Evolutionary conservation across 306 rosid genomes (phyloP), one percentile per base, ranked within the genome.

Genomic region (Malus sieversii): DNA sequence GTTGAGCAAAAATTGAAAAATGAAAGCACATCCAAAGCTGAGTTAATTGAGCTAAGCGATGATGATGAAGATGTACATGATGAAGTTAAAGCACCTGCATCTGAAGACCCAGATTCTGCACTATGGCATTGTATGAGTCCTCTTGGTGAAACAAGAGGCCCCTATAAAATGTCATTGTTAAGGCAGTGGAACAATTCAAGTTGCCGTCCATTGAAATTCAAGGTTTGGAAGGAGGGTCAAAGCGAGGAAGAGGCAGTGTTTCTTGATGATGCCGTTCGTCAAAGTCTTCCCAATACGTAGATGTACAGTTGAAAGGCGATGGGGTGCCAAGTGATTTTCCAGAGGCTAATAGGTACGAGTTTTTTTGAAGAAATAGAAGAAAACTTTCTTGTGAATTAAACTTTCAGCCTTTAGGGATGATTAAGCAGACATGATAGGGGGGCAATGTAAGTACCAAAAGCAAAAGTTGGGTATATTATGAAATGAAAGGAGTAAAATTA

Each of bases 181-280:
- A 88, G 85, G 84, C 75, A 25, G 13, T 88, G 91, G 91, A 75
- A 68, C 59, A 87, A 77, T 62, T 67, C 75, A 19, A 35, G 75
- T 23, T 1, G 73, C 27, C 22, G 22, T 44, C 77, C 85, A 48
- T 46, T 79, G 72, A 35, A 86, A 76, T 85, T 80, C 71, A 88
- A 81, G 79, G 89, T 91, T 23, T 91, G 96, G 93, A 91, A 82
- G 85, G 71, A 53, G 70, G 91, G 84, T 60, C 88, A 88, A 85
- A 88, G 84, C 72, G 82, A 87, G 78, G 66, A 59, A 52, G 80
- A 87, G 38, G 96, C 90, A 63, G 78, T 87, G 75, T 75, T 63
- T 79, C 85, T 91, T 46, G 44, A 45, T 4, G 92, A 85, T 44
- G 93, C 89, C 15, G 83, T 92, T 70, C 59, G 60, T 45, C 79